Conservation (phyloP, 176 grass and related monocot genomes). For the Triticum monococcum region DNA sequence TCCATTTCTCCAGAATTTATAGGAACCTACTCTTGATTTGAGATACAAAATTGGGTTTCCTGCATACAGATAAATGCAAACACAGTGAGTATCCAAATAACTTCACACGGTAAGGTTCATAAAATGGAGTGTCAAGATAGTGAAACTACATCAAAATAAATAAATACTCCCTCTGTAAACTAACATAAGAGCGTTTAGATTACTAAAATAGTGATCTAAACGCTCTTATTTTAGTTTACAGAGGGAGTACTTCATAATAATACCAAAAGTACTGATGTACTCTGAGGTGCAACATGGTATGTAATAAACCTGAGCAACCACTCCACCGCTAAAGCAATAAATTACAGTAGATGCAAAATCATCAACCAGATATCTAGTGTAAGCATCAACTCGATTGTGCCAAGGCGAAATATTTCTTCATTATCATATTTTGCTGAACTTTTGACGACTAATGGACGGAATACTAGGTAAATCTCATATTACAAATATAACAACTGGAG, state of each 20-base stretch:
- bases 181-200: too few relatives aligned
- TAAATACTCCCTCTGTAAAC: too few relatives aligned
- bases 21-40: neutral
- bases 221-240: too few relatives aligned
- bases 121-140: neutral
- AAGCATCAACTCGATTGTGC: neutral
- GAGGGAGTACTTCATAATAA: neutral
- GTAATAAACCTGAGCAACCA: neutral
- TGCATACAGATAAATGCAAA: conserved; percentile 6
- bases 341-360: neutral
- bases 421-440: neutral
- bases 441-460: neutral
- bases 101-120: neutral
- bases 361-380: neutral
- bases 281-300: neutral
- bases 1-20: conserved; percentile 46
- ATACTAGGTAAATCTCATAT: neutral
- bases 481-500: neutral
- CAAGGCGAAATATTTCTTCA: neutral
- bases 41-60: neutral
- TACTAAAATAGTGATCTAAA: too few relatives aligned
- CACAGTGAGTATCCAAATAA: neutral
- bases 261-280: neutral
- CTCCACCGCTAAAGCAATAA: neutral
- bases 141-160: neutral